phyloP scores from a whole-genome alignment of 2,329 filamentous ascomycete genomes.

The Botrytis galanthina region DNA sequence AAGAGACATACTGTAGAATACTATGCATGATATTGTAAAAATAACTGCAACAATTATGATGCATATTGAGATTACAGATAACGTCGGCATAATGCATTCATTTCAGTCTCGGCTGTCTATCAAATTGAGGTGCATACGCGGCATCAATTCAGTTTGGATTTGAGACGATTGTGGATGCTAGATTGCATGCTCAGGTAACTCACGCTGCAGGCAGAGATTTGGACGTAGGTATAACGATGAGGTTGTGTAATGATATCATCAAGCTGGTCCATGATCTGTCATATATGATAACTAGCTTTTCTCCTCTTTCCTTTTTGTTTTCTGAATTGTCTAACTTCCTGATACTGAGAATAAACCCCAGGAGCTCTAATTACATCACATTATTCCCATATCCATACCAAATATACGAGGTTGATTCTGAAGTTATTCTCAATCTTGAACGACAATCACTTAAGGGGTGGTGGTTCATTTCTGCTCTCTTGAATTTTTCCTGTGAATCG shows the following conservation, averaged over 20 bases:
- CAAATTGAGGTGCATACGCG: neutral
- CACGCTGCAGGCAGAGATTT: neutral
- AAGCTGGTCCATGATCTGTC: neutral
- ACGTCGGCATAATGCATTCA: neutral
- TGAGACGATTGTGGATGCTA: neutral
- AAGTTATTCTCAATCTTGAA: neutral
- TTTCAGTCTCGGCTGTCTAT: neutral
- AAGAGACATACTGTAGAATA: neutral
- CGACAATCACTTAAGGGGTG: neutral
- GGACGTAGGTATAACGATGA: neutral
- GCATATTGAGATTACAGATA: neutral
- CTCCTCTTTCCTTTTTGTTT: neutral
- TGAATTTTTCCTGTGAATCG: neutral
- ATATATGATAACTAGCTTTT: neutral
- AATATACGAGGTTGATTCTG: no score
- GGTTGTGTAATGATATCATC: neutral
- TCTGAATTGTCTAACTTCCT: neutral
- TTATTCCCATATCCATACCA: neutral
- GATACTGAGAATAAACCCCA: neutral
- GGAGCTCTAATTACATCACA: neutral
- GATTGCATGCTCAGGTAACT: neutral
- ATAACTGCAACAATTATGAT: slow-evolving; percentile 4
- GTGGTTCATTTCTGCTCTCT: neutral
- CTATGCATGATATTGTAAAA: neutral
- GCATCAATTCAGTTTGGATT: neutral